These are phyloP conservation scores for Aristolochia californica DNA, from an alignment of 164 flowering plant genomes.

Conservation along the genomic window DNA sequence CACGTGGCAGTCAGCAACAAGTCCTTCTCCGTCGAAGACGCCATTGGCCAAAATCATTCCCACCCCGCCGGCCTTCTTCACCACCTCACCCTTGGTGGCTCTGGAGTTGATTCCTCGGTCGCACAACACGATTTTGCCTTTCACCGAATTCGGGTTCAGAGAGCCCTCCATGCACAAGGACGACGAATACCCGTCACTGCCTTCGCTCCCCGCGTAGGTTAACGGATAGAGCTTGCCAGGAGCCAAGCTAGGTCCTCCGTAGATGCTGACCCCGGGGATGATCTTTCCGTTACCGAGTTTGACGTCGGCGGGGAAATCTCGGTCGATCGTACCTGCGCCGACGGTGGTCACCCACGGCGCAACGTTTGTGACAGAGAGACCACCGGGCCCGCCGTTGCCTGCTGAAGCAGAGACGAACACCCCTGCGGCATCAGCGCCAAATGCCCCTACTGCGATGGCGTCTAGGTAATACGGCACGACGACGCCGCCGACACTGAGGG, in stretches of 20 bases:
- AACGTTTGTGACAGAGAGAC: conserved; percentile 68
- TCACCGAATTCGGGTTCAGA: conserved; percentile 44
- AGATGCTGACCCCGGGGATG: conserved; percentile 57
- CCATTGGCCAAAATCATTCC: conserved; percentile 92
- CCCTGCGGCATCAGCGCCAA: conserved; percentile 57
- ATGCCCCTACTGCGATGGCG: conserved; percentile 75
- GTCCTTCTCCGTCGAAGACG: conserved; percentile 81
- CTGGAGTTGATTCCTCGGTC: conserved; percentile 82
- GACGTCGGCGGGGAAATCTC: conserved; percentile 81
- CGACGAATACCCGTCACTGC: conserved; percentile 71
- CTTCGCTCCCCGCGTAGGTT: conserved; percentile 63
- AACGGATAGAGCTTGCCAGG: conserved; percentile 47
- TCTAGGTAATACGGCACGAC: conserved; percentile 83
- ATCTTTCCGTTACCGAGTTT: conserved; percentile 59
- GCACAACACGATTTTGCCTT: conserved; percentile 77
- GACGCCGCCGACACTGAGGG: conserved; percentile 80
- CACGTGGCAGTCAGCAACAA: conserved; percentile 89
- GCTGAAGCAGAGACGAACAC: conserved; percentile 89
- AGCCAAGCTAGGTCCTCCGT: conserved; percentile 58
- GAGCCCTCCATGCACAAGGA: conserved; percentile 85
- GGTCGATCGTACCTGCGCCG: conserved; percentile 81
- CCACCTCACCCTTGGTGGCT: conserved; percentile 74
- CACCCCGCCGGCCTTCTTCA: conserved; percentile 71
- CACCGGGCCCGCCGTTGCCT: conserved; percentile 94
- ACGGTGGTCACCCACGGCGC: conserved; percentile 96